Percentiles rank a stretch among this genome's conserved stretches.
Conservation (phyloP, 495 filamentous ascomycete genomes). For the Podospora australis region DNA sequence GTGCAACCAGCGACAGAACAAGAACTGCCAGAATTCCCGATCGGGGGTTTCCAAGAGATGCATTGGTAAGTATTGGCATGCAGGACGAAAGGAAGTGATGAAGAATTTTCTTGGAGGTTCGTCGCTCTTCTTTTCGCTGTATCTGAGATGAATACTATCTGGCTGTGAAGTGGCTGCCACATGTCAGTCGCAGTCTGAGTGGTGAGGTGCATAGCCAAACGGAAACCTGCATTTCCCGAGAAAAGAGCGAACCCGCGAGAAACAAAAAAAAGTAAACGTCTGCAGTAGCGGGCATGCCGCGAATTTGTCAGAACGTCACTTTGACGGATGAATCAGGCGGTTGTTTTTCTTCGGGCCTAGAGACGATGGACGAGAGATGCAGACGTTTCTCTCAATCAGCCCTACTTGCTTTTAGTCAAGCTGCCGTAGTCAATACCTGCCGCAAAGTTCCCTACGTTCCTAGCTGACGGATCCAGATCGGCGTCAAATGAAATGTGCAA, state of each 20-base stretch:
- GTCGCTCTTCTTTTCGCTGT: background rate
- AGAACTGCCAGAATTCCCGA: background rate
- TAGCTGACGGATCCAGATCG: background rate
- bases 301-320: background rate
- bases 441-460: background rate
- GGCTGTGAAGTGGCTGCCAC: background rate
- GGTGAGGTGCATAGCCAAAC: background rate
- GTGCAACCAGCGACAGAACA: slow-evolving; percentile 1
- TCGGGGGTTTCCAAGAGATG: background rate
- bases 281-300: background rate
- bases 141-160: background rate
- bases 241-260: slow-evolving; percentile 1
- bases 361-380: background rate
- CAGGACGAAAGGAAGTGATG: background rate
- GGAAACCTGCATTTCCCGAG: no score
- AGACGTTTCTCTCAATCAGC: background rate
- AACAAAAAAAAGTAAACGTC: background rate
- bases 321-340: background rate
- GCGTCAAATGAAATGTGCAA: background rate
- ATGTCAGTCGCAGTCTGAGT: background rate
- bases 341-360: background rate
- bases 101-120: background rate
- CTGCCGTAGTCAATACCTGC: no score
- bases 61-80: background rate
- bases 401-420: background rate